These are phyloP conservation scores for Capsella rubella DNA, from an alignment of 441 rosid genomes.

Conservation along the genomic window DNA sequence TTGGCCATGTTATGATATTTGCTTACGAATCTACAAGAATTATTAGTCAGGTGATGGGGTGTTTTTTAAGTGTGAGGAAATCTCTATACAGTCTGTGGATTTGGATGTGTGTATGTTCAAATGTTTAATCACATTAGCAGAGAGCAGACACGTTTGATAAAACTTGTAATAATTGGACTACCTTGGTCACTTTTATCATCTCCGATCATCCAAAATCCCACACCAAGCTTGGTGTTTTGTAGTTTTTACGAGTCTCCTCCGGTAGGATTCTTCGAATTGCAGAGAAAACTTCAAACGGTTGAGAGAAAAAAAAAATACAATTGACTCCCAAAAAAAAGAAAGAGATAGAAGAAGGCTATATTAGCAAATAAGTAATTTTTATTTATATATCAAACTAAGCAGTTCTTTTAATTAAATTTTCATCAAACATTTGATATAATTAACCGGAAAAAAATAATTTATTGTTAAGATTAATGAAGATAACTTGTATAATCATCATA, in stretches of 20 bases:
- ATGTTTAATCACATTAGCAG: conserved; percentile 5
- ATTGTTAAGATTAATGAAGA: too few relatives aligned
- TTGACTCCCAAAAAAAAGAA: neutral
- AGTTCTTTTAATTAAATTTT: too few relatives aligned
- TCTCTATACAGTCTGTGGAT: neutral
- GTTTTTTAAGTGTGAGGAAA: neutral
- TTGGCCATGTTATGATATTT: too few relatives aligned
- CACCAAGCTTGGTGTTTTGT: neutral
- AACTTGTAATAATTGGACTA: neutral
- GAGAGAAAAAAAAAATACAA: neutral
- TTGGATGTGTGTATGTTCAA: neutral
- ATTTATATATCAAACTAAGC: too few relatives aligned
- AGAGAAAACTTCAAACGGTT: neutral
- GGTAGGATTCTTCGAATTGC: neutral
- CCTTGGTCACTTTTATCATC: neutral
- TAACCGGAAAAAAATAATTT: too few relatives aligned
- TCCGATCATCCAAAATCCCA: conserved; percentile 3
- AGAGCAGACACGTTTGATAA: neutral
- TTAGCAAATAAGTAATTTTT: too few relatives aligned
- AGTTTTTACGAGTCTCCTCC: neutral
- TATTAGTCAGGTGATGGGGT: neutral
- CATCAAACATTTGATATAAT: too few relatives aligned
- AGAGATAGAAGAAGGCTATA: too few relatives aligned
- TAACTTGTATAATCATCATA: too few relatives aligned
- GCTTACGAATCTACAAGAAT: neutral